A percentile compares a stretch with the other conserved stretches of the same genome.
phyloP scores from a whole-genome alignment of 1,139 yeast species.

The Suhomyces anneliseae region DNA sequence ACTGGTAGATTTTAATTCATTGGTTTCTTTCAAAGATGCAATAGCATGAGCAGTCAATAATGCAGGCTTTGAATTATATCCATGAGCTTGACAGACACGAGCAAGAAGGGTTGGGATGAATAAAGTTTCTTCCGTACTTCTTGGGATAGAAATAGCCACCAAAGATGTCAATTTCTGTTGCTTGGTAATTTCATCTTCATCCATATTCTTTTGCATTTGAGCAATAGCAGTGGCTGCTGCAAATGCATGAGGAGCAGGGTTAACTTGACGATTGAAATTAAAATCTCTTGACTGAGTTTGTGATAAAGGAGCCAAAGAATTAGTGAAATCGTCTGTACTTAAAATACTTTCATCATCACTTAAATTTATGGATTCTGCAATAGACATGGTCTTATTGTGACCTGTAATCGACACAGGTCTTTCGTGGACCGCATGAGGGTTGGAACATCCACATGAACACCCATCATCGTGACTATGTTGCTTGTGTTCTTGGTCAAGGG shows the following conservation, averaged over 20 bases:
- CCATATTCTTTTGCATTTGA: constrained; percentile 37
- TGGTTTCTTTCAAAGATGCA: constrained; percentile 61
- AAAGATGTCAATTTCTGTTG: constrained; percentile 59
- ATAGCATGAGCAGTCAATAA: constrained; percentile 66
- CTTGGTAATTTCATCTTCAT: constrained; percentile 37
- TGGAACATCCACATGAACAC: constrained; percentile 50
- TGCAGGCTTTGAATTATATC: constrained; percentile 68
- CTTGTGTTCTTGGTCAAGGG: constrained; percentile 9
- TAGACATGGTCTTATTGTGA: constrained; percentile 25
- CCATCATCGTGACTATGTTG: constrained; percentile 45
- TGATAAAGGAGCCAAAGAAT: background rate
- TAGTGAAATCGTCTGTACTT: constrained; percentile 29
- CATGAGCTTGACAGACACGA: constrained; percentile 65
- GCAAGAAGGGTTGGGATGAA: constrained; percentile 72
- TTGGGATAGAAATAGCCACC: constrained; percentile 71
- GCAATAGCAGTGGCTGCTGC: constrained; percentile 74
- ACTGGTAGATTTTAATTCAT: constrained; percentile 14
- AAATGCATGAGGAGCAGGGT: constrained; percentile 74
- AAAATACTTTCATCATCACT: constrained; percentile 49
- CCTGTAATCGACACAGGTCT: constrained; percentile 61
- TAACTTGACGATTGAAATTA: constrained; percentile 44
- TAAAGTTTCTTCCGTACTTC: constrained; percentile 75
- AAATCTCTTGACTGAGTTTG: constrained; percentile 1
- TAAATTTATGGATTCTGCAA: constrained; percentile 40
- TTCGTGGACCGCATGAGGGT: constrained; percentile 57